These are phyloP conservation scores for Penicillium sp. DNA, from an alignment of 2,329 filamentous ascomycete genomes.

Conservation along the genomic window DNA sequence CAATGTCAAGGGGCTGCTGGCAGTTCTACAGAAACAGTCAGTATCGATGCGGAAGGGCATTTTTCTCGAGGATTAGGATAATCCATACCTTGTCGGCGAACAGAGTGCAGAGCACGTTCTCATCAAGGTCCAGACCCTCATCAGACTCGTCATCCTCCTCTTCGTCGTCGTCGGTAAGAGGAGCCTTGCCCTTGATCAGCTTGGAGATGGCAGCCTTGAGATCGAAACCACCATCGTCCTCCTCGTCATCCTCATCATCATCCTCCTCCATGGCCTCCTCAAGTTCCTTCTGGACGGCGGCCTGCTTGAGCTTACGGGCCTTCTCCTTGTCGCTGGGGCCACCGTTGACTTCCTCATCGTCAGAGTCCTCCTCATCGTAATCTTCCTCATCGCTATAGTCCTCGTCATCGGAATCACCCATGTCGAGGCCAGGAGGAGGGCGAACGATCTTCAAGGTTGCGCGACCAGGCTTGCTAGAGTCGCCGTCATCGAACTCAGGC, in stretches of 20 bases:
- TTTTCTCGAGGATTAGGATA: background rate
- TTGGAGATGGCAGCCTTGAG: slow-evolving; percentile 54
- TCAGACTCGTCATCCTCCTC: slow-evolving; percentile 61
- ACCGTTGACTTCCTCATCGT: slow-evolving; percentile 78
- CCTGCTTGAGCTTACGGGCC: slow-evolving; percentile 81
- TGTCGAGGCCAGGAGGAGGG: slow-evolving; percentile 60
- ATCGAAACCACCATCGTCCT: slow-evolving; percentile 64
- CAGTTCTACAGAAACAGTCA: slow-evolving; percentile 64
- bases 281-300: slow-evolving; percentile 75
- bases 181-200: slow-evolving; percentile 68
- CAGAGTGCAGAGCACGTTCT: slow-evolving; percentile 93
- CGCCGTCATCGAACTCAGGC: slow-evolving; percentile 65
- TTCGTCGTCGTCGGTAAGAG: slow-evolving; percentile 64
- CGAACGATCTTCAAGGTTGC: slow-evolving; percentile 92
- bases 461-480: slow-evolving; percentile 65
- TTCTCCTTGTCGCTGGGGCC: slow-evolving; percentile 90
- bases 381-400: slow-evolving; percentile 47
- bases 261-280: slow-evolving; percentile 65
- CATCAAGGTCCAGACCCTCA: slow-evolving; percentile 71
- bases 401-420: slow-evolving; percentile 60
- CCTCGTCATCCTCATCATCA: slow-evolving; percentile 61
- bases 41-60: background rate
- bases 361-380: slow-evolving; percentile 47
- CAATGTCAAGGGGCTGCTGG: slow-evolving; percentile 94
- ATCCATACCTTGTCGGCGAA: slow-evolving; percentile 81